These are phyloP conservation scores for Cercophora scortea DNA, from an alignment of 495 filamentous ascomycete genomes.

Conservation along the genomic window DNA sequence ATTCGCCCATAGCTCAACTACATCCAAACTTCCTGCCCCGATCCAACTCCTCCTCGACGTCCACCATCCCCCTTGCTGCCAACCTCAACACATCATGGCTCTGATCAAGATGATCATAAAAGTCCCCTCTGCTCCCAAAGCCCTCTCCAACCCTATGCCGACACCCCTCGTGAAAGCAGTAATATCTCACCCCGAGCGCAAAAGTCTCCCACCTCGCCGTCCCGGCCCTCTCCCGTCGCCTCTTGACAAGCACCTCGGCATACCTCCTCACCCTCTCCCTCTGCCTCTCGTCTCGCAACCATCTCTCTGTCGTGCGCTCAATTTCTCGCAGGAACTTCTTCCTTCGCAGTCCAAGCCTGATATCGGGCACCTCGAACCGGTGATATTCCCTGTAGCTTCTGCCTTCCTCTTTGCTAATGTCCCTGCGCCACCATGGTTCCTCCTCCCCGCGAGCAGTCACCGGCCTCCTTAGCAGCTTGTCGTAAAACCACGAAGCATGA, in stretches of 20 bases:
- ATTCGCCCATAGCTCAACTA: slow-evolving; percentile 1
- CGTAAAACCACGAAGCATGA: slow-evolving; percentile 23
- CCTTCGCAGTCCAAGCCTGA: slow-evolving; percentile 16
- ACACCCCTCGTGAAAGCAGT: slow-evolving; percentile 9
- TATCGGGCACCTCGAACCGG: slow-evolving; percentile 19
- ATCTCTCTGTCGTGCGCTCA: slow-evolving; percentile 17
- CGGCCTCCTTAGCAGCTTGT: slow-evolving; percentile 10
- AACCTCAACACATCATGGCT: slow-evolving; percentile 11
- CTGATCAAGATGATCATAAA: slow-evolving; percentile 20
- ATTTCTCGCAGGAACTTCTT: slow-evolving; percentile 18
- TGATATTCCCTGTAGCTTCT: slow-evolving; percentile 17
- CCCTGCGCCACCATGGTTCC: neutral
- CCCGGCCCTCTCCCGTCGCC: slow-evolving; percentile 12
- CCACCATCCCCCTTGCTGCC: slow-evolving; percentile 8
- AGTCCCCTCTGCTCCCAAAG: slow-evolving; percentile 17
- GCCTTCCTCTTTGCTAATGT: slow-evolving; percentile 11
- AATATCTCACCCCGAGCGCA: slow-evolving; percentile 22
- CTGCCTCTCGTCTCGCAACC: slow-evolving; percentile 10
- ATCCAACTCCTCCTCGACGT: slow-evolving; percentile 20
- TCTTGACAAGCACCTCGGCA: slow-evolving; percentile 14
- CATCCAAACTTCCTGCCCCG: slow-evolving; percentile 21
- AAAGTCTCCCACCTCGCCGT: slow-evolving; percentile 25
- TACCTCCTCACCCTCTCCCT: slow-evolving; percentile 8
- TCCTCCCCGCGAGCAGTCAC: neutral
- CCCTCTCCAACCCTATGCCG: slow-evolving; percentile 6